Percentiles rank a stretch among this genome's conserved stretches.
These are phyloP conservation scores for Aspergillus brunneoviolaceus DNA, from an alignment of 2,329 filamentous ascomycete species.

Conservation along the genomic window DNA sequence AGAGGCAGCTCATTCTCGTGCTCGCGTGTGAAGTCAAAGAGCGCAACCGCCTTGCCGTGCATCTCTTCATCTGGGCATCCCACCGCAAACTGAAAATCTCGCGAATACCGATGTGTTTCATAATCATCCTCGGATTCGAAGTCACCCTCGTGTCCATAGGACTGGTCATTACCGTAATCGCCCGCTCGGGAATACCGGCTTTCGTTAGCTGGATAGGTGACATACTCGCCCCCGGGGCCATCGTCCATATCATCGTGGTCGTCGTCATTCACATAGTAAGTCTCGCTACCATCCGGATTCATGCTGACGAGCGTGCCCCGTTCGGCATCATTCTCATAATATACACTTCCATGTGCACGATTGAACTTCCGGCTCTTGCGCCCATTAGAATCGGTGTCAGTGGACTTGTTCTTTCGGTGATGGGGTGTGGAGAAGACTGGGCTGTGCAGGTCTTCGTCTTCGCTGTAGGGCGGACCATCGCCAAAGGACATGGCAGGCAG, in stretches of 20 bases:
- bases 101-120: constrained; percentile 71
- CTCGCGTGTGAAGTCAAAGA: constrained; percentile 92
- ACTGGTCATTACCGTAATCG: constrained; percentile 45
- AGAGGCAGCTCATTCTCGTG: constrained; percentile 95
- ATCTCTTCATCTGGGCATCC: constrained; percentile 96
- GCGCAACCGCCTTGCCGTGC: constrained; percentile 90
- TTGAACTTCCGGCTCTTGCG: constrained; percentile 51
- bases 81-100: constrained; percentile 92
- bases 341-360: constrained; percentile 34
- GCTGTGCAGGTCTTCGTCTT: constrained; percentile 92
- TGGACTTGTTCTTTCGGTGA: constrained; percentile 83
- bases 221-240: constrained; percentile 74
- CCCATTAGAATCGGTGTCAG: constrained; percentile 35
- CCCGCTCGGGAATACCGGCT: constrained; percentile 55
- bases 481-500: constrained; percentile 80
- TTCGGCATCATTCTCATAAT: constrained; percentile 52
- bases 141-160: constrained; percentile 32
- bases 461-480: constrained; percentile 88
- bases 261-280: constrained; percentile 72
- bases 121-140: constrained; percentile 48
- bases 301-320: constrained; percentile 67
- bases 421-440: constrained; percentile 79
- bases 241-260: constrained; percentile 61
- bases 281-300: constrained; percentile 69
- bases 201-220: constrained; percentile 72